Percentiles rank a stretch among this genome's conserved stretches.
Conservation (phyloP, 768 basidiomycete species). For the Mycena haematopus region DNA sequence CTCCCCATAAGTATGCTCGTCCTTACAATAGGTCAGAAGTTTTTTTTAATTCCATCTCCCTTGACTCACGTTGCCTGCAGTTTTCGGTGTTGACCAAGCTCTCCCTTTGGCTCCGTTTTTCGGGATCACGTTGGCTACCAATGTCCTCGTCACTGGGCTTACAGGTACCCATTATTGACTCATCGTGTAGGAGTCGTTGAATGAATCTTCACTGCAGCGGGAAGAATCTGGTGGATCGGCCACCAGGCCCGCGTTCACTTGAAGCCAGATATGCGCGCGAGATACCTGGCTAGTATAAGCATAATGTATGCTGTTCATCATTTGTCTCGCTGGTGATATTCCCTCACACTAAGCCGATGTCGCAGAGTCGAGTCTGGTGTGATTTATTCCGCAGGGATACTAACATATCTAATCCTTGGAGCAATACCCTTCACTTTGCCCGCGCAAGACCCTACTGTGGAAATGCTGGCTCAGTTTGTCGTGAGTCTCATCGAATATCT, state of each 20-base stretch:
- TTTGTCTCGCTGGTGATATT: neutral
- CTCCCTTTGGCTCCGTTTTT: slow-evolving; percentile 38
- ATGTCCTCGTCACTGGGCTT: slow-evolving; percentile 37
- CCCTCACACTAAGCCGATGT: neutral
- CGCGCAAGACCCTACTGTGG: slow-evolving; percentile 6
- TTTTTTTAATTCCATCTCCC: neutral
- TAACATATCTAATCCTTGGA: slow-evolving; percentile 30
- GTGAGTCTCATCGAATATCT: slow-evolving; percentile 25
- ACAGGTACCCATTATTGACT: slow-evolving; percentile 31
- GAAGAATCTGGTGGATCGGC: slow-evolving; percentile 41
- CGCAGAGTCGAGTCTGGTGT: slow-evolving; percentile 40
- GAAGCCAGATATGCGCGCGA: slow-evolving; percentile 32
- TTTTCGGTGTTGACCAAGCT: slow-evolving; percentile 36
- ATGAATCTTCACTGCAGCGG: slow-evolving; percentile 28
- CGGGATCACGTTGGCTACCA: slow-evolving; percentile 38
- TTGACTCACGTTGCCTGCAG: neutral
- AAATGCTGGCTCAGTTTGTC: slow-evolving; percentile 37
- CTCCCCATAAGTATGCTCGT: slow-evolving; percentile 36
- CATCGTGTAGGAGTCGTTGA: neutral
- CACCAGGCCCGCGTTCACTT: slow-evolving; percentile 35
- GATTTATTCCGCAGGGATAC: slow-evolving; percentile 39
- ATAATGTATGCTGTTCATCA: slow-evolving; percentile 34
- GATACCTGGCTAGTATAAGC: slow-evolving; percentile 36
- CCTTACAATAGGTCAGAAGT: slow-evolving; percentile 35
- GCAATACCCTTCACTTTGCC: neutral